Base-by-base conservation (phyloP, 2,329 filamentous ascomycete genomes). In the Colletotrichum gigasporum region DNA sequence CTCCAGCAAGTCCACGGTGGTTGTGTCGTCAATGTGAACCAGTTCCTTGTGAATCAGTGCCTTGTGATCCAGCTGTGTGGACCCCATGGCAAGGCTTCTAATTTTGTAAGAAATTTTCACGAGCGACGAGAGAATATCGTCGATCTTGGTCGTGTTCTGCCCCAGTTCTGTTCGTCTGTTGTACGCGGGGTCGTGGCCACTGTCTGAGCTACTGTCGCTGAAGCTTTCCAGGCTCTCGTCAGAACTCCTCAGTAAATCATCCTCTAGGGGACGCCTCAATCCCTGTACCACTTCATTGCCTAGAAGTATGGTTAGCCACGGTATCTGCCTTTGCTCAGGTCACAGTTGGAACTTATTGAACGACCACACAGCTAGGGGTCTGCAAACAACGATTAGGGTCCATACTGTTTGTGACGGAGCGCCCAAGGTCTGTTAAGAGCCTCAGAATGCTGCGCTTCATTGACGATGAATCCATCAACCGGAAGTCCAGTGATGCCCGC, bases 401-500 rank as follows among this genome's bases (percentile, higher is more conserved):
- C 22, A 20, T 34, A 59, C 55, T 59, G 22, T 37, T 32, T n/a
- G 7, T 16, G 0, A 47, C 5, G 2, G 5, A 24, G 1, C 28
- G 32, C 6, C 55, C 16, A 8, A 61, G 11, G 4, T 55, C 28
- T 1, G 37, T 44, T 14, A 61, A 42, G 0, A 55, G 11, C 10
- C 39, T 54, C 1, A 22, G 5, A n/a, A 61, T 24, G 4, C 39
- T 26, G 3, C 8, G 18, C 4, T 55, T 18, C 11, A 47, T 45
- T 0, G 55, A 41, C 4, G 18, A 5, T 5, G 35, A 14, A 9
- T 60, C 56, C 47, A 26, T 34, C 16, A 60, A 35, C n/a, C 47
- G 56, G 12, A 60, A 60, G 6, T 60, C 56, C 2, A 60, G 20
- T 1, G 56, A 60, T 5, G 56, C 45, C 12, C 45, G 22, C n/a